Evolutionary conservation across 202 grass and related monocot genomes (phyloP), one percentile per base, ranked within the genome.

Genomic region (Alloteropsis angusta): DNA sequence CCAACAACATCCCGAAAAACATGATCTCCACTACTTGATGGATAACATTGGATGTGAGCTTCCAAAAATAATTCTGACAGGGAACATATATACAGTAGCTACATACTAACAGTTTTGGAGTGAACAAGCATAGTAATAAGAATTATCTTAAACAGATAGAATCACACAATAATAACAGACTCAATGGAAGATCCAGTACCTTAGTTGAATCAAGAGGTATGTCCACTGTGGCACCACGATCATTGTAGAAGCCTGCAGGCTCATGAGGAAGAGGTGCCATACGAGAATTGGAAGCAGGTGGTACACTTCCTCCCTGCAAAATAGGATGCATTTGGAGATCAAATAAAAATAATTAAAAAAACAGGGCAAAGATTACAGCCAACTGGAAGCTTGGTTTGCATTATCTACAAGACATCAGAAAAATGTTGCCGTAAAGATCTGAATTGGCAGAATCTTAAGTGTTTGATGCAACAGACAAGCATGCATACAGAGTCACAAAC

Each of bases 171-270:
- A 15, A 23, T 72, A 65, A 56, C 28, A 84, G 53, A 49, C 16
- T 49, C 39, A 72, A 77, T 17, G 65, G 42, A 60, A 52, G 22
- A 64, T 25, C 58, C 52, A 13, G 44, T 56, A 98, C 92, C 83
- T 90, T 90, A 22, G 48, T 39, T 58, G 88, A 85, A 38, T 83
- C 92, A 74, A 98, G 92, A 84, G 96, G 92, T 82, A 98, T 95
- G 68, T 91, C 89, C 64, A 91, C 76, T 2, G 89, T 91, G 43
- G 90, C 75, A 50, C 54, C 58, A 68, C 47, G 85, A 36, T 94
- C 91, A 82, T 87, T 95, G 72, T 98, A 98, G 90, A 98, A 98
- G 78, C 88, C 96, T n/a, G 85, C 93, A 62, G 94, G 96, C 37
- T 98, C 92, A 76, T 87, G 92, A 38, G 96, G 89, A 85, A 95